A percentile compares a stretch with the other conserved stretches of the same genome.
These are phyloP conservation scores for Leccinum ochraceum DNA, from an alignment of 768 basidiomycete species.

Conservation along the genomic window DNA sequence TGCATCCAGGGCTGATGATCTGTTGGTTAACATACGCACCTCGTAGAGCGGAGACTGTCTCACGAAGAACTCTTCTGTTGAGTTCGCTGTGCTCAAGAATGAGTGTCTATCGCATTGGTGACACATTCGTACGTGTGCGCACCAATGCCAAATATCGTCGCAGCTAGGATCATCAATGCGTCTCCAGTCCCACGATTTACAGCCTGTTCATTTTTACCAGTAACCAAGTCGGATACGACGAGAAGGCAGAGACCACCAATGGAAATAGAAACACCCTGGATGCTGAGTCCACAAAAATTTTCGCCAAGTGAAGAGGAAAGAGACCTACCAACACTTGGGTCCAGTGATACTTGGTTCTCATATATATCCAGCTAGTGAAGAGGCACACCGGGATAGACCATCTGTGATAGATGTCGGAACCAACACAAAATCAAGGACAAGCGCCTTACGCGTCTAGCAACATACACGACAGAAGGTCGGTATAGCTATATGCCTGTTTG, in stretches of 20 bases:
- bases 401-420: constrained; percentile 35
- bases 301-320: not conserved
- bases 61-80: constrained; percentile 87
- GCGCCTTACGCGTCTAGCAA: constrained; percentile 75
- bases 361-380: constrained; percentile 77
- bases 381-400: constrained; percentile 91
- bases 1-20: not conserved
- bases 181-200: constrained; percentile 70
- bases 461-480: constrained; percentile 86
- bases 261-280: constrained; percentile 69
- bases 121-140: constrained; percentile 28
- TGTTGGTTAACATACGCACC: constrained; percentile 30
- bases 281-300: not conserved
- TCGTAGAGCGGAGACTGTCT: constrained; percentile 80
- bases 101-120: not conserved
- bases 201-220: constrained; percentile 71
- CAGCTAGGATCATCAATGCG: constrained; percentile 81
- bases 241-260: constrained; percentile 75
- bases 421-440: not conserved
- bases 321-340: constrained; percentile 68
- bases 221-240: constrained; percentile 74
- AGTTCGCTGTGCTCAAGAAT: constrained; percentile 58
- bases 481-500: constrained; percentile 73
- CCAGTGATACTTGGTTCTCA: constrained; percentile 79
- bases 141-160: constrained; percentile 86